Conservation (phyloP, 805 yeast genomes). For the Saccharomycopsis babjevae region DNA sequence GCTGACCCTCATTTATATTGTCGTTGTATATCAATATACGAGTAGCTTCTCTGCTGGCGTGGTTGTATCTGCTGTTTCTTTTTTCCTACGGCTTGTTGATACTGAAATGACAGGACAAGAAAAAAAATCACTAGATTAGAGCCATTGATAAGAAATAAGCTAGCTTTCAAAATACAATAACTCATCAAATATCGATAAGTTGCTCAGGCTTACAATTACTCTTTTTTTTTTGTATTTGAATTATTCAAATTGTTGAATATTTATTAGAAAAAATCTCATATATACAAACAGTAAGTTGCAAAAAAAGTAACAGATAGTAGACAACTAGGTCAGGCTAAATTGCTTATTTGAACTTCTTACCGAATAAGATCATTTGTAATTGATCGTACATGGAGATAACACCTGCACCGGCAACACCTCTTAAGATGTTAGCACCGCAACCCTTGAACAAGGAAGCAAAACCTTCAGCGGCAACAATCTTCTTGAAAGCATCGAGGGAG, state of each 20-base stretch:
- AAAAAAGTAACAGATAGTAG: not conserved
- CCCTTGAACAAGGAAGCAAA: constrained; percentile 88
- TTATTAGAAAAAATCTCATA: not conserved
- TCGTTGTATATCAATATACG: too few relatives aligned
- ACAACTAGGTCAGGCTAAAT: not conserved
- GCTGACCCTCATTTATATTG: too few relatives aligned
- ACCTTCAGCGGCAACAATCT: constrained; percentile 96
- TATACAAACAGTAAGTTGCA: constrained; percentile 3
- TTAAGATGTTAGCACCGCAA: constrained; percentile 98
- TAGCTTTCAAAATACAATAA: not conserved
- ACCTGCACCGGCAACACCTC: constrained; percentile 99
- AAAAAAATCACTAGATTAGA: too few relatives aligned
- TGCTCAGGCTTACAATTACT: not conserved
- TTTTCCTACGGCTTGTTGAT: too few relatives aligned
- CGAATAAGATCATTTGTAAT: constrained; percentile 87
- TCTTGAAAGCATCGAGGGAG: constrained; percentile 84
- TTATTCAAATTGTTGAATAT: not conserved
- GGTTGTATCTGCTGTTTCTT: too few relatives aligned
- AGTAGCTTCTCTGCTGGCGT: too few relatives aligned
- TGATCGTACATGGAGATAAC: constrained; percentile 96
- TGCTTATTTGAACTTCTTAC: constrained; percentile 76
- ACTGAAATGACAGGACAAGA: too few relatives aligned
- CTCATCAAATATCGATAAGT: not conserved
- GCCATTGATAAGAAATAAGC: too few relatives aligned
- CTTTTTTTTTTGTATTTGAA: not conserved